Evolutionary conservation across 495 filamentous ascomycete species (phyloP), one percentile per base, ranked within the genome.

Genomic region (Aspergillus incahuasiensis): DNA sequence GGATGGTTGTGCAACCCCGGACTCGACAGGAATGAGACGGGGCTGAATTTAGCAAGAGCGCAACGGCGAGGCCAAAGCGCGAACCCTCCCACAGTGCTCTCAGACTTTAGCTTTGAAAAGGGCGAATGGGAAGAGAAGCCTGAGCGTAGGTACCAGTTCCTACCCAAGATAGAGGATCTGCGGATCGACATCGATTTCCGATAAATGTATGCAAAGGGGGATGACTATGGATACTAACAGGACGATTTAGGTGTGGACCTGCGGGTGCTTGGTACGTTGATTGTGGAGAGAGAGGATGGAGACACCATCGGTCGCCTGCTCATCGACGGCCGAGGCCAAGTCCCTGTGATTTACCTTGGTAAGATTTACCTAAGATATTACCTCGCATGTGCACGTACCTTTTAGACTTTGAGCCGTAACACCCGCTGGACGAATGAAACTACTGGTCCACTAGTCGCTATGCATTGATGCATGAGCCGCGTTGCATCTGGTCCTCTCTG

Each of bases 111-210:
- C n/a, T n/a, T n/a, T n/a, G 32, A 1, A 40, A 40, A 18, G 5
- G 45, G 30, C 47, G 30, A 49, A 38, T 49, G 38, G 47, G 48
- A 50, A 24, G 32, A 15, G 22, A 39, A 6, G 12, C 34, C 19
- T 13, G 7, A 15, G 15, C 6, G 15, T 1, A 40, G 13, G n/a
- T 21, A 39, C n/a, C n/a, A n/a, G n/a, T n/a, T n/a, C n/a, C n/a
- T n/a, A n/a, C 6, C 21, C 4, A 40, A 12, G 13, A 40, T 13
- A 40, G 38, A 40, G 5, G 47, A 61, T 56, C 45, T 52, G 47
- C 43, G 34, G 51, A 51, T 61, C 60, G 35, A 45, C 47, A 28
- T 8, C 43, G 58, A 57, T 63, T 51, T 63, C 54, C 61, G 54
- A 50, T 50, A 40, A 54, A 48, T 52, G 40, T 48, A 53, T 47